Base-by-base conservation (phyloP, 208 protist species). In the Acanthamoeba pearcei region DNA sequence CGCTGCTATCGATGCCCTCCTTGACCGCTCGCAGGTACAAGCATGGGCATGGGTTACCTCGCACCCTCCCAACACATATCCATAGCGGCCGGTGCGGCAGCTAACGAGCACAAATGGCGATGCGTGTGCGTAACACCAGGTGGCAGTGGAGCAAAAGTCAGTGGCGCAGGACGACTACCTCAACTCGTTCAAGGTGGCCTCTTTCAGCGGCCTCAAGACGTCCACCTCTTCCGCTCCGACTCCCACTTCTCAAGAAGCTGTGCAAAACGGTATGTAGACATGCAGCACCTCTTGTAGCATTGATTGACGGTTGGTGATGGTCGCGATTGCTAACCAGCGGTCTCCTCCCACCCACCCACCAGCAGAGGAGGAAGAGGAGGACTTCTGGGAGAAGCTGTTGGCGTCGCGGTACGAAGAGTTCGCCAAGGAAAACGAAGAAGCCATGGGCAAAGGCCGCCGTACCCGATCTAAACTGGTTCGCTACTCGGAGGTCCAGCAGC, bases 131-230 rank as follows among this genome's bases (percentile, higher is more conserved):
- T 13, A 51, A 35, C 32, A 24, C 4, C 22, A 88, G 91, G 57
- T 66, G 35, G 17, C 76, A 17, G 57, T 88, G 27, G 62, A 74
- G 49, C 49, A 88, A 70, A 95, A 76, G 29, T 6, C 76, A 2
- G 76, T 35, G 13, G 62, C 53, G 22, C 93, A 92, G 46, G 83
- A 95, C 62, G 93, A 95, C 35, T 95, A 95, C 53, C 66, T 95
- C 15, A 91, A 95, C 42, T 95, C 93, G 13, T 95, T 95, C 46
- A 95, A 95, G 80, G 93, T 95, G 42, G 93, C 93, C 22, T 64
- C 80, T 1, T 95, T 95, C 70, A 49, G 19, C 27, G 53, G 55
- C 13, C 66, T 72, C 24, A 93, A 60, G 27, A 62, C 68, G n/a
- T 74, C 62, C 32, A 51, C 88, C 22, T 80, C 88, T 6, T 55